Percentiles rank a stretch among this genome's conserved stretches.
These are phyloP conservation scores for Evernia prunastri DNA, from an alignment of 495 filamentous ascomycete genomes.

Conservation along the genomic window DNA sequence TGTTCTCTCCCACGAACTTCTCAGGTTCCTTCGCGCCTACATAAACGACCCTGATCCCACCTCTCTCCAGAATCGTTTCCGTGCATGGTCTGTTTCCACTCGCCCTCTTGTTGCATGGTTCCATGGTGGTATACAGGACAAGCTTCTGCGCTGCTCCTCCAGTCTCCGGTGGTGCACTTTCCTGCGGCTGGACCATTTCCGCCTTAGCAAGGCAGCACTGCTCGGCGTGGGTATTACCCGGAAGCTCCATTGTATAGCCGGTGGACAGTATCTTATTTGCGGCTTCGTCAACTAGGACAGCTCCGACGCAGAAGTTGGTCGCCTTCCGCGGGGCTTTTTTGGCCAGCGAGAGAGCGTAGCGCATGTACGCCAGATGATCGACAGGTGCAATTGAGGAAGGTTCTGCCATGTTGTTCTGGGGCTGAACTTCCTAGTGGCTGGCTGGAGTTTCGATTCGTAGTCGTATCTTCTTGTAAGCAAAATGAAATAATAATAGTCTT, in stretches of 20 bases:
- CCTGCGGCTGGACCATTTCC: too few relatives aligned
- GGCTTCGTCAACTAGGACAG: slow-evolving; percentile 55
- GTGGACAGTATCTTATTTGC: slow-evolving; percentile 64
- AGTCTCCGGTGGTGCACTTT: slow-evolving; percentile 48
- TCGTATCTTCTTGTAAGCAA: too few relatives aligned
- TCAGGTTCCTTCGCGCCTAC: slow-evolving; percentile 84
- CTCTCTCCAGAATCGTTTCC: slow-evolving; percentile 64
- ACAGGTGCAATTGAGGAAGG: not conserved
- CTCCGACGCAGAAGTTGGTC: slow-evolving; percentile 90
- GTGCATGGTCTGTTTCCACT: slow-evolving; percentile 80
- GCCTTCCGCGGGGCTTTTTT: slow-evolving; percentile 72
- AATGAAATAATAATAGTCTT: too few relatives aligned
- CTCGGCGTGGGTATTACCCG: slow-evolving; percentile 93
- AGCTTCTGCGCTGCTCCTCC: slow-evolving; percentile 46
- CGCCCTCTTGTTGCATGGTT: slow-evolving; percentile 77
- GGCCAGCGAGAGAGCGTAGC: slow-evolving; percentile 65
- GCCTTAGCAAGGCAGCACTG: slow-evolving; percentile 83
- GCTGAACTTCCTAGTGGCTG: too few relatives aligned
- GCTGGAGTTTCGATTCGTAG: too few relatives aligned
- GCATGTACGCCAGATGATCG: slow-evolving; percentile 62
- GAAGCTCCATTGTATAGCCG: slow-evolving; percentile 84
- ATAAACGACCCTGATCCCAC: slow-evolving; percentile 68
- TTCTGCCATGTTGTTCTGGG: not conserved
- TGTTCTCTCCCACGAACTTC: slow-evolving; percentile 77
- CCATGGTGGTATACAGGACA: slow-evolving; percentile 86